These are phyloP conservation scores for Chiua sp. DNA, from an alignment of 1,284 basidiomycete genomes.

Conservation along the genomic window DNA sequence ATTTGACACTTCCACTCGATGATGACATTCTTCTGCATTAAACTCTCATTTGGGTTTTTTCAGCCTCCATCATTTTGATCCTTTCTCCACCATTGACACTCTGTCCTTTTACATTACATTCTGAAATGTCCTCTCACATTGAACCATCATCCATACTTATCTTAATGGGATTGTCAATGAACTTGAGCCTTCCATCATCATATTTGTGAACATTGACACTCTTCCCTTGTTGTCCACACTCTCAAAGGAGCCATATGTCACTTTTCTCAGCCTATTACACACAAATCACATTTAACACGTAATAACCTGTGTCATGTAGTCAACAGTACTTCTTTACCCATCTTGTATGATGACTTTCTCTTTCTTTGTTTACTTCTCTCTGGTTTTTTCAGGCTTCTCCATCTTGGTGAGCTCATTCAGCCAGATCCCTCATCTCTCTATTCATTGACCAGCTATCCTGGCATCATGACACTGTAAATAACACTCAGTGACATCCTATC, in stretches of 20 bases:
- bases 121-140: slow-evolving; percentile 1
- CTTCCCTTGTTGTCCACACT: slow-evolving; percentile 23
- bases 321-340: slow-evolving; percentile 4
- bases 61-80: slow-evolving; percentile 33
- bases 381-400: slow-evolving; percentile 6
- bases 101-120: slow-evolving; percentile 11
- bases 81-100: slow-evolving; percentile 37
- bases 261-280: not conserved
- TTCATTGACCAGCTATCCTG: not conserved
- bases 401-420: not conserved
- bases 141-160: slow-evolving; percentile 27
- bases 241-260: slow-evolving; percentile 25
- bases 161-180: slow-evolving; percentile 35
- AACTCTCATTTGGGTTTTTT: slow-evolving; percentile 39
- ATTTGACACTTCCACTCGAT: too few species aligned
- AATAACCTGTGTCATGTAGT: slow-evolving; percentile 19
- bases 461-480: not conserved
- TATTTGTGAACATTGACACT: slow-evolving; percentile 2
- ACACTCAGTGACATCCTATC: not conserved
- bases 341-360: not conserved
- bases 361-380: not conserved
- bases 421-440: not conserved
- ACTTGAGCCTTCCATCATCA: slow-evolving; percentile 28
- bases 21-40: too few species aligned
- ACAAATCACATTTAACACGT: slow-evolving; percentile 16